Percentiles rank a stretch among this genome's conserved stretches.
Conservation (phyloP, 805 yeast species). For the Candida tammaniensis region DNA sequence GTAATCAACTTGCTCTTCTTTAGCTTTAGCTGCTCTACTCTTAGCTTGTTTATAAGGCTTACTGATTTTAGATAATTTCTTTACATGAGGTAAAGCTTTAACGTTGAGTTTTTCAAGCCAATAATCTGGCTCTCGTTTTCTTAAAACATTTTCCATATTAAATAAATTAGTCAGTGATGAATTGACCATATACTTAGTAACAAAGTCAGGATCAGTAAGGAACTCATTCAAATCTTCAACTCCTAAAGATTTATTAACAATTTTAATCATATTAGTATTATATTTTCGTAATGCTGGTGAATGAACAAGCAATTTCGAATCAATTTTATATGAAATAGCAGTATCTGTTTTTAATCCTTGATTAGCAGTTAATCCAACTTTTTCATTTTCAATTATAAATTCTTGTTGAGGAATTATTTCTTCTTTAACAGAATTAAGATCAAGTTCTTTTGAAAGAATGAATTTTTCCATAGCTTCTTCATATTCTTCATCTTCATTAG, state of each 20-base stretch:
- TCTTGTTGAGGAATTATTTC: conserved; percentile 3
- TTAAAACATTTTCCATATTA: conserved; percentile 25
- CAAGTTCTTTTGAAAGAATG: conserved; percentile 20
- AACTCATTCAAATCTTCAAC: conserved; percentile 13
- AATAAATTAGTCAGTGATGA: conserved; percentile 25
- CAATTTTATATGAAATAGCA: conserved; percentile 1
- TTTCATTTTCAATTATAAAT: conserved; percentile 15
- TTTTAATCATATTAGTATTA: conserved; percentile 21
- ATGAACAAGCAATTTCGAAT: conserved; percentile 19
- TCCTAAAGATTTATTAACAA: conserved; percentile 21
- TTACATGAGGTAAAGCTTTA: conserved; percentile 12
- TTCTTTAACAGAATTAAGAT: conserved; percentile 5
- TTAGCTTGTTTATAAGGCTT: conserved; percentile 7
- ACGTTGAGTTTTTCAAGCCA: conserved; percentile 19
- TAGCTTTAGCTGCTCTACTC: conserved; percentile 1
- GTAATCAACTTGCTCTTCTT: conserved; percentile 11
- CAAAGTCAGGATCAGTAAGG: conserved; percentile 22
- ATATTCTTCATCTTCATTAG: conserved; percentile 9
- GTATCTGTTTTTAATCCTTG: conserved; percentile 6
- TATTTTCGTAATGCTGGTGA: conserved; percentile 32
- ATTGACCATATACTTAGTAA: conserved; percentile 19
- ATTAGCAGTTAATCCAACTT: conserved; percentile 12
- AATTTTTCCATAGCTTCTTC: conserved; percentile 14
- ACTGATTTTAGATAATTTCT: conserved; percentile 18
- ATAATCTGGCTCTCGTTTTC: conserved; percentile 4